Conservation (phyloP, 2,329 filamentous ascomycete species). For the Sporothrix protearum region DNA sequence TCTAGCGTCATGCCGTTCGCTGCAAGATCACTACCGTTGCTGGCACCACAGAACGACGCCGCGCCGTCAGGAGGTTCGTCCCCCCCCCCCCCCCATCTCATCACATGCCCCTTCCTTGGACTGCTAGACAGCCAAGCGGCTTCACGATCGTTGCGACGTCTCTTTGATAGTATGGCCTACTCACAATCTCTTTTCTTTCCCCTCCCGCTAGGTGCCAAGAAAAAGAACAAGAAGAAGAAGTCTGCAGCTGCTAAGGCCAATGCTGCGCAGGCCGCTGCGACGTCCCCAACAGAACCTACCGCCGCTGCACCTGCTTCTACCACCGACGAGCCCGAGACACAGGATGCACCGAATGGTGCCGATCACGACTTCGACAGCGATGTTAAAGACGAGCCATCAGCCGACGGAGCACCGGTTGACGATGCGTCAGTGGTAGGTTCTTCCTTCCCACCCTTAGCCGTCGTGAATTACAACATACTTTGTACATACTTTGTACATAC, state of each 20-base stretch:
- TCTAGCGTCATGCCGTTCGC: constrained; percentile 25
- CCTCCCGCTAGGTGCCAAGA: constrained; percentile 46
- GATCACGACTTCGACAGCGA: constrained; percentile 30
- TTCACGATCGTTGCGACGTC: not conserved
- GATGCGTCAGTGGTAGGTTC: constrained; percentile 18
- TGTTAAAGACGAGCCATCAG: constrained; percentile 3
- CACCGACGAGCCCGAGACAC: constrained; percentile 1
- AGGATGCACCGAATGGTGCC: constrained; percentile 27
- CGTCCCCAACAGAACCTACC: constrained; percentile 26
- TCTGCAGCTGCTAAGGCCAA: constrained; percentile 44
- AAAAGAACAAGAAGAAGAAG: constrained; percentile 59
- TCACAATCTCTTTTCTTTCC: constrained; percentile 14
- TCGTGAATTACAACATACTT: no score
- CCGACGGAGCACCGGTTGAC: not conserved
- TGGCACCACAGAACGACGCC: constrained; percentile 24
- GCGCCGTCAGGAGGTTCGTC: constrained; percentile 25
- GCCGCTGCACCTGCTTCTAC: constrained; percentile 19
- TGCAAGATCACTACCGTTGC: constrained; percentile 17
- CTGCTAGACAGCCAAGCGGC: not conserved
- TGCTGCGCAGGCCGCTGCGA: constrained; percentile 23
- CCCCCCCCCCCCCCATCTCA: not conserved
- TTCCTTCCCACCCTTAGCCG: not conserved
- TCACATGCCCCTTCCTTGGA: not conserved
- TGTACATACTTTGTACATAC: not conserved
- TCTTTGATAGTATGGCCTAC: not conserved